Conservation (phyloP, 116 monocot species). For the Zostera marina region DNA sequence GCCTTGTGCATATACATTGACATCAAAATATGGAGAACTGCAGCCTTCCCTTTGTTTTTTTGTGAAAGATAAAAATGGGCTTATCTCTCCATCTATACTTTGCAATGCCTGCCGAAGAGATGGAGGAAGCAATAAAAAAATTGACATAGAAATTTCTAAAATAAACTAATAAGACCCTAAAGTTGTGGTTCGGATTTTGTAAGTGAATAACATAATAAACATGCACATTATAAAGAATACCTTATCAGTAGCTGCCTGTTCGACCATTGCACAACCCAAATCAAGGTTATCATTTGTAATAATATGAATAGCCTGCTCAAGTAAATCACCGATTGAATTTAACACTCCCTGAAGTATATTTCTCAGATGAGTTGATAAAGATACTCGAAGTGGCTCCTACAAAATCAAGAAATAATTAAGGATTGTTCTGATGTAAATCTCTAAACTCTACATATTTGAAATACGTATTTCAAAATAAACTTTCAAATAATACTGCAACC, state of each 20-base stretch:
- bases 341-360: slow-evolving; percentile 38
- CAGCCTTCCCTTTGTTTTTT: slow-evolving; percentile 61
- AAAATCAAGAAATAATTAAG: neutral
- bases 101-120: slow-evolving; percentile 49
- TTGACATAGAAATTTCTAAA: neutral
- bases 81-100: slow-evolving; percentile 66
- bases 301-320: slow-evolving; percentile 71
- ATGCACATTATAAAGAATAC: slow-evolving; percentile 14
- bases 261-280: slow-evolving; percentile 94
- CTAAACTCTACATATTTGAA: too few relatives aligned
- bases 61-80: slow-evolving; percentile 37
- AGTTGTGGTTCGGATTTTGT: too few relatives aligned
- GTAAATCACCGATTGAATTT: slow-evolving; percentile 36
- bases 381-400: slow-evolving; percentile 83
- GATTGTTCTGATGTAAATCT: neutral
- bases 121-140: neutral
- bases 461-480: too few relatives aligned
- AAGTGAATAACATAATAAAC: neutral
- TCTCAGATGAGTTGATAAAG: slow-evolving; percentile 57
- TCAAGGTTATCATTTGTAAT: slow-evolving; percentile 84
- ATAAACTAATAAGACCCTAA: too few relatives aligned
- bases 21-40: slow-evolving; percentile 72
- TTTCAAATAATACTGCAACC: neutral
- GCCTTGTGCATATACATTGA: slow-evolving; percentile 63
- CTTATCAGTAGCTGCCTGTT: slow-evolving; percentile 76